phyloP scores from a whole-genome alignment of 305 asterid species.

The Fraxinus dipetala region DNA sequence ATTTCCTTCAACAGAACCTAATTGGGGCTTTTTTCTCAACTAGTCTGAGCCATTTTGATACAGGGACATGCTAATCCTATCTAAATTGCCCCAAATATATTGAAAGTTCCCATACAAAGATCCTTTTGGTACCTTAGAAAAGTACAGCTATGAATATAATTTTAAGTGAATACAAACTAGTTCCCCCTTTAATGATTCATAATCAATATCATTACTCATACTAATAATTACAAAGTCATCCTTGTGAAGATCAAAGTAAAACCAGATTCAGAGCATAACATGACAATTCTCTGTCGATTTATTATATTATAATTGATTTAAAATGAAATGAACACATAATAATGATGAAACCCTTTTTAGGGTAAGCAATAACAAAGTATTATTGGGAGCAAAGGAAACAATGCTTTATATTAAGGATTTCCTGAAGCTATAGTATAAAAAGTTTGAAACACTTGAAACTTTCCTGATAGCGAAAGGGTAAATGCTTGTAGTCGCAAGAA shows the following conservation, averaged over 20 bases:
- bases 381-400: not conserved
- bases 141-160: not conserved
- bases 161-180: not conserved
- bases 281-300: not conserved
- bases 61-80: not conserved
- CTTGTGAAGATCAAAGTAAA: not conserved
- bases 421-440: not conserved
- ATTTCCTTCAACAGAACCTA: not conserved
- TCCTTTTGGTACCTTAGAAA: not conserved
- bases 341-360: not conserved
- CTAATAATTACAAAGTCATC: not conserved
- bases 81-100: not conserved
- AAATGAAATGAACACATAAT: not conserved
- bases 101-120: not conserved
- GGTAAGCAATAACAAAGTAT: not conserved
- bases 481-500: not conserved
- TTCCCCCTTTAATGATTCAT: not conserved
- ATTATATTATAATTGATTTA: not conserved
- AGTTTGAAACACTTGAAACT: not conserved
- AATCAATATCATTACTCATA: not conserved
- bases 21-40: not conserved
- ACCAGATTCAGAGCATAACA: not conserved
- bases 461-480: not conserved
- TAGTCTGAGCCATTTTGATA: not conserved
- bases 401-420: not conserved